These are phyloP conservation scores for Glycyrrhiza uralensis DNA, from an alignment of 306 rosid genomes.

Conservation along the genomic window DNA sequence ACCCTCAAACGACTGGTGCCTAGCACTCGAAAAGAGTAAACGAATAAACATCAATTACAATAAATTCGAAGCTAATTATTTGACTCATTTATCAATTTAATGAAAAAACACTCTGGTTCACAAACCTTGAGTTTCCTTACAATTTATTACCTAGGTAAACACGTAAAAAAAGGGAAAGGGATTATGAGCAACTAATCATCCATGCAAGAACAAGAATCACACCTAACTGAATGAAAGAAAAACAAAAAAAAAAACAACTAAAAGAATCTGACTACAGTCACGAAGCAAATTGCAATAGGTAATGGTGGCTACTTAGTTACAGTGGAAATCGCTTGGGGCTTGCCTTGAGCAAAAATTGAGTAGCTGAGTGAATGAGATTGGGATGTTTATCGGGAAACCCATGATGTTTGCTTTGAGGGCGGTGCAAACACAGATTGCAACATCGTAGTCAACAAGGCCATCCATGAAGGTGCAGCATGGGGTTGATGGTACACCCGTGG, in stretches of 20 bases:
- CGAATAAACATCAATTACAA: too few relatives aligned
- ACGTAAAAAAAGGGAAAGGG: background rate
- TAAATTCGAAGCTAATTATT: too few relatives aligned
- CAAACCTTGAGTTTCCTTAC: background rate
- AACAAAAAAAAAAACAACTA: too few relatives aligned
- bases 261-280: too few relatives aligned
- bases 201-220: background rate
- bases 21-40: too few relatives aligned
- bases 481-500: slow-evolving; percentile 36
- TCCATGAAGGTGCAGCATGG: slow-evolving; percentile 63
- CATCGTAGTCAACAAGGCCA: slow-evolving; percentile 56
- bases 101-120: background rate
- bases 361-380: slow-evolving; percentile 43
- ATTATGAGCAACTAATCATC: background rate
- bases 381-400: slow-evolving; percentile 52
- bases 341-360: slow-evolving; percentile 51
- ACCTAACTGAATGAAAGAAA: background rate
- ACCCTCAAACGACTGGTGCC: too few relatives aligned
- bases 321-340: slow-evolving; percentile 33
- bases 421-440: slow-evolving; percentile 69
- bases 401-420: slow-evolving; percentile 48
- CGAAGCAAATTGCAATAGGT: too few relatives aligned
- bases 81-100: background rate
- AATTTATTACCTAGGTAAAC: background rate
- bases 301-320: background rate